A percentile compares a stretch with the other conserved stretches of the same genome.
Conservation (phyloP, 78 protist species). For the Dictyostelium discoideum region DNA sequence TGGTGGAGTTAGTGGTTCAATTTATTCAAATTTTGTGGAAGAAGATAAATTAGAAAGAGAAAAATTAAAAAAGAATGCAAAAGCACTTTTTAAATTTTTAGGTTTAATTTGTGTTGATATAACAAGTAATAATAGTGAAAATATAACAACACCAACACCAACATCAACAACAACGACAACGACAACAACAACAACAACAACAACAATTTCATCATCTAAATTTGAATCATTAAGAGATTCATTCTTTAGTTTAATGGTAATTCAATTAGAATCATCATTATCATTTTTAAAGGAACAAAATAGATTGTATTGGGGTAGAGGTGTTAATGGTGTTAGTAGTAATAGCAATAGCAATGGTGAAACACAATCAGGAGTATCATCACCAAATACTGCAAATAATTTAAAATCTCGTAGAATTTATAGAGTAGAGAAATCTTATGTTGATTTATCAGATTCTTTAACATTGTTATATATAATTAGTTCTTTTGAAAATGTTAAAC, state of each 20-base stretch:
- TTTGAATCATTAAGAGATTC: conserved; percentile 59
- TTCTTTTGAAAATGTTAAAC: conserved; percentile 63
- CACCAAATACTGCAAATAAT: background rate
- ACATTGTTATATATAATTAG: conserved; percentile 41
- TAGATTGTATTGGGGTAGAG: conserved; percentile 53
- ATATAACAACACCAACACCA: background rate
- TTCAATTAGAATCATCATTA: conserved; percentile 45
- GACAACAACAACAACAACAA: background rate
- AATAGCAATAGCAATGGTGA: background rate
- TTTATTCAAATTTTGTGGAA: conserved; percentile 29
- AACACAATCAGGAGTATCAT: background rate
- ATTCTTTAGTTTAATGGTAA: conserved; percentile 64
- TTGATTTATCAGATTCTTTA: conserved; percentile 34
- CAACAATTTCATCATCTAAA: background rate
- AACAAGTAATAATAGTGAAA: background rate
- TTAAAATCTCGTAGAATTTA: conserved; percentile 25
- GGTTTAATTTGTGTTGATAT: conserved; percentile 71
- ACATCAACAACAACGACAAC: background rate
- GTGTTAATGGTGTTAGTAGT: background rate
- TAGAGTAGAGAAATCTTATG: conserved; percentile 36
- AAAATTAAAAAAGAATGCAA: conserved; percentile 57
- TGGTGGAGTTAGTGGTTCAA: background rate
- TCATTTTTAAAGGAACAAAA: conserved; percentile 46
- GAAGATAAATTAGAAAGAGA: conserved; percentile 59
- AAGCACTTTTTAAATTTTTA: conserved; percentile 66